Evolutionary conservation across 1,284 basidiomycete genomes (phyloP).

Genomic region (Ustilago curta): DNA sequence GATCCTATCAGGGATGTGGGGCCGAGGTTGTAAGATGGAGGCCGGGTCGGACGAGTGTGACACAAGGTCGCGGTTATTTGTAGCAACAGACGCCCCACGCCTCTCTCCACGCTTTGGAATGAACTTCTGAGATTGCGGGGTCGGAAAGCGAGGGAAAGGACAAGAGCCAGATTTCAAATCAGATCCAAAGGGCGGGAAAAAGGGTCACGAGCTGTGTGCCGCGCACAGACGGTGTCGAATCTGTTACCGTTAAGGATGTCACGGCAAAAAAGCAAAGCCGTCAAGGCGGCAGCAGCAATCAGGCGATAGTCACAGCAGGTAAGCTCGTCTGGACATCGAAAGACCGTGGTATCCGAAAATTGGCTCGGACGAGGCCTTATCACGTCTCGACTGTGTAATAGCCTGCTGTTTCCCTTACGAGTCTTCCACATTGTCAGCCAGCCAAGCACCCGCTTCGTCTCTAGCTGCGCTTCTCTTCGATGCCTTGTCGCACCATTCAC

Average conservation of each 20-base stretch:
- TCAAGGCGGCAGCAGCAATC: no score
- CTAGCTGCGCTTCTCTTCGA: not conserved
- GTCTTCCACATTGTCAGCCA: not conserved
- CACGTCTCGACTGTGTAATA: conserved; percentile 2
- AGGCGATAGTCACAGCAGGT: no score
- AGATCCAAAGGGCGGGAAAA: no score
- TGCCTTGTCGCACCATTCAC: no score
- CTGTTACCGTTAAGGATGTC: no score
- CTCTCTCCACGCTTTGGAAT: conserved; percentile 1
- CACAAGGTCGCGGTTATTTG: not conserved
- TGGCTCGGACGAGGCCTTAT: no score
- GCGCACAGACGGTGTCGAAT: no score
- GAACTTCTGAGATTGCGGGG: not conserved
- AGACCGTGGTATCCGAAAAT: conserved; percentile 15
- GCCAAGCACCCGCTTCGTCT: not conserved
- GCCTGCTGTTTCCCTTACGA: not conserved
- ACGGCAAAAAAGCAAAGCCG: no score
- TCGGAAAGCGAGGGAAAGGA: no score
- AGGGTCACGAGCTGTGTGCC: no score
- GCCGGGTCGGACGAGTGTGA: conserved; percentile 8
- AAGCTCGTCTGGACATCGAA: not conserved
- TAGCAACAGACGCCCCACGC: not conserved
- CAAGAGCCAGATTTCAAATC: no score
- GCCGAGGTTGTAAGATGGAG: not conserved
- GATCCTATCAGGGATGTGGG: not conserved